These are phyloP conservation scores for Colletotrichum sidae DNA, from an alignment of 2,329 filamentous ascomycete genomes.

Conservation along the genomic window DNA sequence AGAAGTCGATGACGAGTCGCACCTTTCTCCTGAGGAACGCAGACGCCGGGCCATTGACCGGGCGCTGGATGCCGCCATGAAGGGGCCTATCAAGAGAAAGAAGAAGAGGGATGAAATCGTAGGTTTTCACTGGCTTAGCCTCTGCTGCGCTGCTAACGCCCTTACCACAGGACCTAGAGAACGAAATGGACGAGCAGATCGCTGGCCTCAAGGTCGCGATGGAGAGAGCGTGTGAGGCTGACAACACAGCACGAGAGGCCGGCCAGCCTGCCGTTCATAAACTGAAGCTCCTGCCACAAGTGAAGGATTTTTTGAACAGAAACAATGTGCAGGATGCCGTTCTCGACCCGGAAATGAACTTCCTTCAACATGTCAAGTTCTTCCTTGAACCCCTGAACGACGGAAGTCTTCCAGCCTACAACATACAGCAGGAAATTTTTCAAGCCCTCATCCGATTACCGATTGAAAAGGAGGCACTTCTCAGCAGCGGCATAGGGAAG, in stretches of 20 bases:
- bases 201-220: slow-evolving; percentile 88
- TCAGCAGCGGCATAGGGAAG: slow-evolving; percentile 94
- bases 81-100: slow-evolving; percentile 79
- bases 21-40: slow-evolving; percentile 85
- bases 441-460: slow-evolving; percentile 82
- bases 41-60: slow-evolving; percentile 86
- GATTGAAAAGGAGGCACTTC: slow-evolving; percentile 89
- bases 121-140: slow-evolving; percentile 49
- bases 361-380: slow-evolving; percentile 94
- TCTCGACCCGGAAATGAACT: slow-evolving; percentile 93
- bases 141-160: slow-evolving; percentile 40
- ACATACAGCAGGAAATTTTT: slow-evolving; percentile 96
- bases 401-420: slow-evolving; percentile 93
- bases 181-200: slow-evolving; percentile 90
- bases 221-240: slow-evolving; percentile 88
- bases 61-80: slow-evolving; percentile 88
- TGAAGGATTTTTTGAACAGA: slow-evolving; percentile 87
- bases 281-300: slow-evolving; percentile 91
- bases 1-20: slow-evolving; percentile 79
- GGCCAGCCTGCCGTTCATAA: slow-evolving; percentile 90
- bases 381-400: slow-evolving; percentile 97
- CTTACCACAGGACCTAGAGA: slow-evolving; percentile 79
- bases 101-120: slow-evolving; percentile 91
- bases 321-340: slow-evolving; percentile 87
- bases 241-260: slow-evolving; percentile 83